Evolutionary conservation across 2,329 filamentous ascomycete genomes (phyloP).

Genomic region (Mycogone perniciosa): DNA sequence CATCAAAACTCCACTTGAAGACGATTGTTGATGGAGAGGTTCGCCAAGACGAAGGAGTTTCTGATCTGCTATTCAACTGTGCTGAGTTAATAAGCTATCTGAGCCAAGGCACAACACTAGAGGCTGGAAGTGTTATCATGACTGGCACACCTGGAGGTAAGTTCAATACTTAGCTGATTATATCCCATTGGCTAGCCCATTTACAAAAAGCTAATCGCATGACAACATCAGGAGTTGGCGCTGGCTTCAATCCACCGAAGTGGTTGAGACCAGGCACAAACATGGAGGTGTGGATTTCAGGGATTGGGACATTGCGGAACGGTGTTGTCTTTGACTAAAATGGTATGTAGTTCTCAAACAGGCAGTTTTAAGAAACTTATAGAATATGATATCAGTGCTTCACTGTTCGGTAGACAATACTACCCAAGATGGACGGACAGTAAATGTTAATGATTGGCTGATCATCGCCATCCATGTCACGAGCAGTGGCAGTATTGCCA

Average conservation of each 20-base stretch:
- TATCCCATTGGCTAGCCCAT: neutral
- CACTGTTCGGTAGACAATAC: too few species aligned
- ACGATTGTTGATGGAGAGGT: conserved; percentile 43
- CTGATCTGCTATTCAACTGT: conserved; percentile 41
- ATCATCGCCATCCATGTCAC: too few species aligned
- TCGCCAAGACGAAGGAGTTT: conserved; percentile 35
- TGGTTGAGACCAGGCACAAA: conserved; percentile 33
- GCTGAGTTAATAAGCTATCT: conserved; percentile 31
- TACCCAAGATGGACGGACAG: too few species aligned
- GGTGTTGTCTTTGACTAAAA: conserved; percentile 18
- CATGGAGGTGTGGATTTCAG: conserved; percentile 33
- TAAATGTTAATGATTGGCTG: too few species aligned
- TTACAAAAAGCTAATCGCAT: neutral
- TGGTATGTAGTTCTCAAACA: too few species aligned
- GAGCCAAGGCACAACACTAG: conserved; percentile 36
- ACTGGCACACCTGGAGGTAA: conserved; percentile 39
- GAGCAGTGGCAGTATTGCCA: too few species aligned
- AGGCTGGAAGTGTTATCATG: conserved; percentile 39
- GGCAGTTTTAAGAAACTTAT: too few species aligned
- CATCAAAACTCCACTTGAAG: conserved; percentile 34
- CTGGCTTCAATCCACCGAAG: conserved; percentile 34
- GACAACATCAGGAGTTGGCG: conserved; percentile 29
- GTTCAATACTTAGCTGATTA: neutral
- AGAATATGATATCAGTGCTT: too few species aligned
- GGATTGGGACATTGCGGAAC: conserved; percentile 37